Conservation (phyloP, 768 basidiomycete species). For the Leccinum obscurum region DNA sequence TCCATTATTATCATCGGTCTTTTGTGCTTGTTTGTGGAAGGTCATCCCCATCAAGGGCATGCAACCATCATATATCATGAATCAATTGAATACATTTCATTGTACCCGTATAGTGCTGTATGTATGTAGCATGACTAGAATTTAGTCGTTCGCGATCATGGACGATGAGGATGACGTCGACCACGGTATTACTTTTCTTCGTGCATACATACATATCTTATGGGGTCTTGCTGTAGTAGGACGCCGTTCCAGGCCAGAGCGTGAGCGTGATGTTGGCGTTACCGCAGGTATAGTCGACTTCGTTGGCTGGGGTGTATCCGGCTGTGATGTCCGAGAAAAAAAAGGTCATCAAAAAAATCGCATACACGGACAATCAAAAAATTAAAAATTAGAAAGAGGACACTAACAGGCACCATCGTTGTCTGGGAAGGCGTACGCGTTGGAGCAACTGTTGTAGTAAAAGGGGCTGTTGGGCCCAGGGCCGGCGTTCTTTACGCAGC, state of each 20-base stretch:
- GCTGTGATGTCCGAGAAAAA: neutral
- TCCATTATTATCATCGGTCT: neutral
- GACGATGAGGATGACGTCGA: neutral
- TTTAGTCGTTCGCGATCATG: neutral
- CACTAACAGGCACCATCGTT: slow-evolving; percentile 21
- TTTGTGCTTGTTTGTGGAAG: neutral
- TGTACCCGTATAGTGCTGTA: neutral
- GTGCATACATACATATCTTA: neutral
- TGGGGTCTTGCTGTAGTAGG: slow-evolving; percentile 3
- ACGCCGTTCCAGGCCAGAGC: slow-evolving; percentile 22
- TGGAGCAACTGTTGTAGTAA: neutral
- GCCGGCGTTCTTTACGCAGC: neutral
- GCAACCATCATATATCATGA: neutral
- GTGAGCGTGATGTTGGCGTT: slow-evolving; percentile 21
- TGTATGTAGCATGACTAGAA: neutral
- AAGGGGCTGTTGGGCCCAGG: slow-evolving; percentile 1
- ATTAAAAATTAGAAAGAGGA: neutral
- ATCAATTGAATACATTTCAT: neutral
- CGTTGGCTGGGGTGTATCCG: slow-evolving; percentile 19
- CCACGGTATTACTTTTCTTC: neutral
- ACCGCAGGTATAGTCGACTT: slow-evolving; percentile 24
- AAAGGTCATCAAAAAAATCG: neutral
- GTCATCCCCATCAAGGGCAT: too few relatives aligned
- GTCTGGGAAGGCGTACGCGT: slow-evolving; percentile 22
- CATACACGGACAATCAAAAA: too few relatives aligned